Conservation (phyloP, 1,284 basidiomycete species). For the Exsudoporus floridanus region DNA sequence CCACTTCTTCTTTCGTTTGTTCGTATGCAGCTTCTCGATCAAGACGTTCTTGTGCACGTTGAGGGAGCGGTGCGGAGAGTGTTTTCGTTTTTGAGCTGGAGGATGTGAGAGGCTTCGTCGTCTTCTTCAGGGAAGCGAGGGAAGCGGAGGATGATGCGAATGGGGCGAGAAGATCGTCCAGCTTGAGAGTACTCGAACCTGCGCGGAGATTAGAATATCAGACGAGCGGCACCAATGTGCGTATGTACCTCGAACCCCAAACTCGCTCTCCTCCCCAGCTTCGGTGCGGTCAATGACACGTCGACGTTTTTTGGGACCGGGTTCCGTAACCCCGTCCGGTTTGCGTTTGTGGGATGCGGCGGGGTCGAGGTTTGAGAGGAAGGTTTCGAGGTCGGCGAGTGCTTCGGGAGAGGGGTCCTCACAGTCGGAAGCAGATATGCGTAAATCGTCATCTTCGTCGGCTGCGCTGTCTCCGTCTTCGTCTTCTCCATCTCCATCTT, state of each 20-base stretch:
- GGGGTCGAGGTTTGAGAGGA: slow-evolving; percentile 69
- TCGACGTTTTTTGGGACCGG: slow-evolving; percentile 53
- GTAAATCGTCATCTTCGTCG: slow-evolving; percentile 41
- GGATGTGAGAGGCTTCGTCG: slow-evolving; percentile 57
- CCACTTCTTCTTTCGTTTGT: slow-evolving; percentile 87
- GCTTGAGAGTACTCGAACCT: slow-evolving; percentile 55
- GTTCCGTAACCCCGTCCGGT: slow-evolving; percentile 37
- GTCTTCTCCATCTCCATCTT: slow-evolving; percentile 29
- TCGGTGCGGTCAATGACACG: slow-evolving; percentile 72
- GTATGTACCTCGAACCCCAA: slow-evolving; percentile 53
- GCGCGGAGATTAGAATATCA: background rate
- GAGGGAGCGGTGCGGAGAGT: slow-evolving; percentile 84
- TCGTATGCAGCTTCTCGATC: slow-evolving; percentile 95
- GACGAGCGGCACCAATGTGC: background rate
- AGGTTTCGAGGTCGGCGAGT: slow-evolving; percentile 64
- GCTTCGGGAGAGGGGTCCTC: slow-evolving; percentile 60
- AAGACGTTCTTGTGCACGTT: slow-evolving; percentile 83
- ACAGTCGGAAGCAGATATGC: slow-evolving; percentile 55
- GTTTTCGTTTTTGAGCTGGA: slow-evolving; percentile 46
- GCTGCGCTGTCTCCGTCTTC: slow-evolving; percentile 5
- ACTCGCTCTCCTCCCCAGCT: slow-evolving; percentile 74
- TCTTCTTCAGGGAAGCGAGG: slow-evolving; percentile 65
- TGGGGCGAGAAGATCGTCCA: slow-evolving; percentile 77
- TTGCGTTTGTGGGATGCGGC: slow-evolving; percentile 70
- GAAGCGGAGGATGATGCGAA: slow-evolving; percentile 58